A percentile compares a stretch with the other conserved stretches of the same genome.
phyloP scores from a whole-genome alignment of 805 yeast species.

The Saccharomyces cerevisiae region DNA sequence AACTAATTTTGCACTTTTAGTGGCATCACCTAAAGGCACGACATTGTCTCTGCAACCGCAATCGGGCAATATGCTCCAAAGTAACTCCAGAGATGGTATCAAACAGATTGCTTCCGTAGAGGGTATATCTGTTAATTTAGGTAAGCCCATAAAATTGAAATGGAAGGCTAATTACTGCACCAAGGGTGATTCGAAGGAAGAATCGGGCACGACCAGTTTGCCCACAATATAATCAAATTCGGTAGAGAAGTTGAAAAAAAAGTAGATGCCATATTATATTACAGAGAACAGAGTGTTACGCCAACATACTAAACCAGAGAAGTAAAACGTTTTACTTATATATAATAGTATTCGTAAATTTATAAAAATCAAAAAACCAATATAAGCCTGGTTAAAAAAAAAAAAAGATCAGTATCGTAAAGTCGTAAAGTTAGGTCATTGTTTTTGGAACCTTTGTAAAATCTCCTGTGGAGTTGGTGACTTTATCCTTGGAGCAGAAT shows the following conservation, averaged over 20 bases:
- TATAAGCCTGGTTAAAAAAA: background rate
- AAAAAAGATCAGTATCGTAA: background rate
- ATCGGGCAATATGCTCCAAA: slow-evolving; percentile 44
- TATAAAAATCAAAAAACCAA: background rate
- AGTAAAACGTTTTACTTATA: background rate
- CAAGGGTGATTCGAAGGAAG: slow-evolving; percentile 43
- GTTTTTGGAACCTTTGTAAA: slow-evolving; percentile 29
- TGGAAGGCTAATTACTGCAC: slow-evolving; percentile 59
- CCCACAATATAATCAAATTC: slow-evolving; percentile 21
- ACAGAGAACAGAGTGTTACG: background rate
- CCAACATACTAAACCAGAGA: background rate
- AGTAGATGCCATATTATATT: background rate
- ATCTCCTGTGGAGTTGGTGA: slow-evolving; percentile 31
- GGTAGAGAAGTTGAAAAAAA: background rate
- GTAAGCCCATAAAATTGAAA: slow-evolving; percentile 51
- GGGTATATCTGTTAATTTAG: slow-evolving; percentile 28
- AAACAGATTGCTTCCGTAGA: slow-evolving; percentile 39
- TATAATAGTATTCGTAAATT: background rate
- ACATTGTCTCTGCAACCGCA: slow-evolving; percentile 54
- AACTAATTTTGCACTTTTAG: slow-evolving; percentile 45
- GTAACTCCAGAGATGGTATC: slow-evolving; percentile 41
- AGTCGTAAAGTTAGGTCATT: slow-evolving; percentile 7
- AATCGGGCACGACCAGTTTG: slow-evolving; percentile 46
- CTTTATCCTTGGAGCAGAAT: slow-evolving; percentile 10
- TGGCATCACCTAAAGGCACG: slow-evolving; percentile 65